phyloP scores from a whole-genome alignment of 768 basidiomycete genomes.

The Podaxis mareebaensis region DNA sequence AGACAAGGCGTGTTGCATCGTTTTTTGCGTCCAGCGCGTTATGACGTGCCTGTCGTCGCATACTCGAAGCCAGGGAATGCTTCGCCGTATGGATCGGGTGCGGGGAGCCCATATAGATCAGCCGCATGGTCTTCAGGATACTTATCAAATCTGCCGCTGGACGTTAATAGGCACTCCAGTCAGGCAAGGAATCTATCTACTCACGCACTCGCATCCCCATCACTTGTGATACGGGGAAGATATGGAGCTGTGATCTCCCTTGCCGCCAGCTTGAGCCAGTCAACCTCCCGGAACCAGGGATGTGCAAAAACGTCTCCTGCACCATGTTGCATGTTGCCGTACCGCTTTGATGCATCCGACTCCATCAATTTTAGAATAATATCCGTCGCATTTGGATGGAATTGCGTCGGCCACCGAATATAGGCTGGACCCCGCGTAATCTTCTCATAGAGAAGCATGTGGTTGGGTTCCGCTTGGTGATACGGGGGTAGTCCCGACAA shows the following conservation, averaged over 20 bases:
- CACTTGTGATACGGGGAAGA: constrained; percentile 86
- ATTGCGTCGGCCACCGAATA: constrained; percentile 77
- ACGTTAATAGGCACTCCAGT: constrained; percentile 18
- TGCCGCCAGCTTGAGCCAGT: constrained; percentile 78
- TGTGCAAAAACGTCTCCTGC: constrained; percentile 92
- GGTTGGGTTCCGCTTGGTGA: constrained; percentile 84
- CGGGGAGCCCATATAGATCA: constrained; percentile 57
- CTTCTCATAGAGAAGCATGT: constrained; percentile 87
- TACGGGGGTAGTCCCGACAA: constrained; percentile 94
- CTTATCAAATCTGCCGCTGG: constrained; percentile 60
- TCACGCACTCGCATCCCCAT: constrained; percentile 94
- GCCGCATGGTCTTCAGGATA: constrained; percentile 77
- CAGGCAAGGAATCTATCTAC: constrained; percentile 30
- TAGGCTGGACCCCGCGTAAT: constrained; percentile 74
- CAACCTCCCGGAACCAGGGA: constrained; percentile 92
- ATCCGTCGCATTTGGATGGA: constrained; percentile 78
- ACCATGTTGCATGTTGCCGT: constrained; percentile 88
- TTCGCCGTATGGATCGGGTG: constrained; percentile 61
- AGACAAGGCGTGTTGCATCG: background rate
- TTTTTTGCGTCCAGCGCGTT: constrained; percentile 13
- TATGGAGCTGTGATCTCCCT: constrained; percentile 96
- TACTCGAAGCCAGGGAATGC: constrained; percentile 84
- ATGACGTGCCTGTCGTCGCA: constrained; percentile 30
- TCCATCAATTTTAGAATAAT: constrained; percentile 92
- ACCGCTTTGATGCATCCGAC: constrained; percentile 81